Conservation (phyloP, 805 yeast genomes). For the Candida tallmaniae region DNA sequence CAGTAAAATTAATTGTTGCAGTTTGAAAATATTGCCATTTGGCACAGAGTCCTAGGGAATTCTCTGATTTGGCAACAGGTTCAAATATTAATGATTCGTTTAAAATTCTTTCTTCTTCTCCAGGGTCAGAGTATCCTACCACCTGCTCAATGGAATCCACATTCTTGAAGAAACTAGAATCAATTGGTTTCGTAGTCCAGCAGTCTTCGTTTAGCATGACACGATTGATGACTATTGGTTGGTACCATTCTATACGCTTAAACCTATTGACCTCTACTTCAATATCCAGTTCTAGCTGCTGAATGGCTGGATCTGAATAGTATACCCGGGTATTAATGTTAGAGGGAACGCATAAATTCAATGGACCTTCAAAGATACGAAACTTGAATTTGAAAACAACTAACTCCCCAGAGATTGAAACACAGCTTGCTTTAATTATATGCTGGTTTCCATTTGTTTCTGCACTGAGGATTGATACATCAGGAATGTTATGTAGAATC, state of each 20-base stretch:
- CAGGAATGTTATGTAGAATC: constrained; percentile 53
- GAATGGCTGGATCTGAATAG: constrained; percentile 26
- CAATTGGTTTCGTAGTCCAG: constrained; percentile 49
- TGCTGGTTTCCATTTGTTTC: constrained; percentile 17
- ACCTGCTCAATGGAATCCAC: constrained; percentile 46
- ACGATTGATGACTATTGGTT: constrained; percentile 27
- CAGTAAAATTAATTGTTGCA: constrained; percentile 14
- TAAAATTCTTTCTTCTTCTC: constrained; percentile 32
- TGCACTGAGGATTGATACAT: constrained; percentile 33
- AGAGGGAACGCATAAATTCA: constrained; percentile 11
- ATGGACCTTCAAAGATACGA: constrained; percentile 22
- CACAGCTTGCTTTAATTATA: constrained; percentile 29
- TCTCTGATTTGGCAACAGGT: constrained; percentile 1
- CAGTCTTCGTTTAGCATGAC: constrained; percentile 41
- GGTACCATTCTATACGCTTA: constrained; percentile 17
- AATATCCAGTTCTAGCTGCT: constrained; percentile 15
- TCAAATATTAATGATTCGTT: constrained; percentile 41
- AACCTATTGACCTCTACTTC: constrained; percentile 12
- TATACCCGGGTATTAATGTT: constrained; percentile 8
- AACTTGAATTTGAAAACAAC: constrained; percentile 34
- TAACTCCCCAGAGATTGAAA: constrained; percentile 47
- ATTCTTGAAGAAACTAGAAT: constrained; percentile 38
- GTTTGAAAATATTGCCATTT: constrained; percentile 31
- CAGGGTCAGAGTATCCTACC: constrained; percentile 40
- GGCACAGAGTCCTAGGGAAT: constrained; percentile 29